Evolutionary conservation across 768 basidiomycete species (phyloP).

Genomic region (Suillus paluster): DNA sequence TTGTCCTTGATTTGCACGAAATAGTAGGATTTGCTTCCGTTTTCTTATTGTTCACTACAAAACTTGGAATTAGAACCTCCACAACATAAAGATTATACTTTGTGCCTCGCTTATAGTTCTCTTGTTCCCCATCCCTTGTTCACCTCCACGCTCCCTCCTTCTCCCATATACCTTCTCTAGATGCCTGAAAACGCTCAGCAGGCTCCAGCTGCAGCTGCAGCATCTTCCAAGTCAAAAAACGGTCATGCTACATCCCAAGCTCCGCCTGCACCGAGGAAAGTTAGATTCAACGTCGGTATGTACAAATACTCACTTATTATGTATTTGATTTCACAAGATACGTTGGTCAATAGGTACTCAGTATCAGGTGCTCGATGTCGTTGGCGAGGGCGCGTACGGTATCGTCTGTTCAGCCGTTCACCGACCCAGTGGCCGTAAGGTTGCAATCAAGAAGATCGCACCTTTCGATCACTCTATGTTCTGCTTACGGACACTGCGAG

Average conservation of each 20-base stretch:
- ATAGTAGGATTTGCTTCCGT: background rate
- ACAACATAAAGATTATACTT: background rate
- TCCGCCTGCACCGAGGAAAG: conserved; percentile 72
- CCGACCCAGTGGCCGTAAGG: conserved; percentile 83
- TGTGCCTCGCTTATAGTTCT: conserved; percentile 6
- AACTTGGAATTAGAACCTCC: background rate
- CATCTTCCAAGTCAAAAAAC: conserved; percentile 47
- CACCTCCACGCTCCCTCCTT: background rate
- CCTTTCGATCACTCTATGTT: conserved; percentile 98
- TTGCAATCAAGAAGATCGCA: conserved; percentile 96
- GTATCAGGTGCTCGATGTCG: conserved; percentile 85
- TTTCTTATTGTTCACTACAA: background rate
- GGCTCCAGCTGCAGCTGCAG: conserved; percentile 19
- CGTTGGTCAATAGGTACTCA: conserved; percentile 56
- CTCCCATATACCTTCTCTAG: background rate
- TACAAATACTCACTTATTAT: conserved; percentile 1
- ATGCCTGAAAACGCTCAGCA: conserved; percentile 33
- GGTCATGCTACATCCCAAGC: conserved; percentile 49
- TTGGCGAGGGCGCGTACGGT: conserved; percentile 92
- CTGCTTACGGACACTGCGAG: conserved; percentile 87
- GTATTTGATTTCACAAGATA: background rate
- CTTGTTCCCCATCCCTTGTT: conserved; percentile 1
- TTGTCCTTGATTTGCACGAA: conserved; percentile 2
- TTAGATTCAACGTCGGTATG: conserved; percentile 85
- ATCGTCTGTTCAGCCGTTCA: conserved; percentile 95